phyloP scores from a whole-genome alignment of 2,329 filamentous ascomycete genomes.

The Ceratocystis colombiana region DNA sequence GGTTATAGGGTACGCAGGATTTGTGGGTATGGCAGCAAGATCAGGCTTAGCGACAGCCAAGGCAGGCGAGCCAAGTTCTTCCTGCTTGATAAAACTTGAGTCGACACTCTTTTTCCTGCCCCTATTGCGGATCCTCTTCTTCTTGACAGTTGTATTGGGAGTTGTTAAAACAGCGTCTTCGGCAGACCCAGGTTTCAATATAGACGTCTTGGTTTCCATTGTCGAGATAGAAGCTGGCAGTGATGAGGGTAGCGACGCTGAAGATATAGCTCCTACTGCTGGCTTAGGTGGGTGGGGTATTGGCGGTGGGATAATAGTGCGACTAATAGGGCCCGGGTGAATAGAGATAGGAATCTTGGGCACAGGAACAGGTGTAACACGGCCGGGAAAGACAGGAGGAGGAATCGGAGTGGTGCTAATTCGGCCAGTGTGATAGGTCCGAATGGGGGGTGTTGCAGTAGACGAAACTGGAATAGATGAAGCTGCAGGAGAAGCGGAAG shows the following conservation, averaged over 20 bases:
- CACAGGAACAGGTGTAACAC: slow-evolving; percentile 13
- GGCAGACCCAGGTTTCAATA: not conserved
- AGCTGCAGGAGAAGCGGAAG: slow-evolving; percentile 4
- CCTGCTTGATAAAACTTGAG: not conserved
- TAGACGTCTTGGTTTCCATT: not conserved
- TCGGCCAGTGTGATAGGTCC: slow-evolving; percentile 20
- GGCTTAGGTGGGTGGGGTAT: not conserved
- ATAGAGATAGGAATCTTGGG: slow-evolving; percentile 1
- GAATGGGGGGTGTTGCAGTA: slow-evolving; percentile 20
- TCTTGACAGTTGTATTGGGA: not conserved
- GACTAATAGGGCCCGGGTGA: not conserved
- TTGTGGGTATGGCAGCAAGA: not conserved
- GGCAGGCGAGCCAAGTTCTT: not conserved
- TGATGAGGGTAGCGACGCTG: not conserved
- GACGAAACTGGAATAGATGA: not conserved
- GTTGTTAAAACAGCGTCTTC: not conserved
- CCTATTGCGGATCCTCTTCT: not conserved
- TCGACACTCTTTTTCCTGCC: slow-evolving; percentile 4
- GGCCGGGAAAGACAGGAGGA: slow-evolving; percentile 10
- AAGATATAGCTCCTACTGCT: not conserved
- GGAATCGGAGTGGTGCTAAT: slow-evolving; percentile 25
- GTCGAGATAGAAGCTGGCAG: not conserved
- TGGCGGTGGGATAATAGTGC: not conserved
- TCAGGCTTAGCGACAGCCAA: not conserved
- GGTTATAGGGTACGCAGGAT: not conserved